Conservation (phyloP, 257 asterid species). For the Forsythia viridissima region DNA sequence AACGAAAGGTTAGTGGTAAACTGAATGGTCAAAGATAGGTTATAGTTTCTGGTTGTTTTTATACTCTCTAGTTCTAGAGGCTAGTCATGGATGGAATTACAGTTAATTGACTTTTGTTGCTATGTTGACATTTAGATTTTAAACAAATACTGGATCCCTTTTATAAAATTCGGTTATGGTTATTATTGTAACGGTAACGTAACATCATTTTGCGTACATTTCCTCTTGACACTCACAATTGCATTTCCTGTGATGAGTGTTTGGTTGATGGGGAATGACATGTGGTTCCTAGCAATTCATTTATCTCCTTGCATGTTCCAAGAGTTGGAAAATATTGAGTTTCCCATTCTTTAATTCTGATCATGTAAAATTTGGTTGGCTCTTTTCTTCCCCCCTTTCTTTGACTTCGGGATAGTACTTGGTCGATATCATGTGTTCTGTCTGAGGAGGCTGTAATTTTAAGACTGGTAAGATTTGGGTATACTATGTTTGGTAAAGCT, state of each 20-base stretch:
- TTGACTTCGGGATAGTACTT: too few species aligned
- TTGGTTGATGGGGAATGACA: neutral
- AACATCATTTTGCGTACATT: neutral
- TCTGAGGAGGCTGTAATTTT: too few species aligned
- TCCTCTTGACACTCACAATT: neutral
- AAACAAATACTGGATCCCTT: conserved; percentile 6
- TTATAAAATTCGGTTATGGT: neutral
- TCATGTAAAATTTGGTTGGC: too few species aligned
- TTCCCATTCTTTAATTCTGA: neutral
- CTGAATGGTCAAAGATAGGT: conserved; percentile 48
- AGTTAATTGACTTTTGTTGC: neutral
- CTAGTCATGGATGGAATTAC: conserved; percentile 3
- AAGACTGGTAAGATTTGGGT: too few species aligned
- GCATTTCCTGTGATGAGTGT: neutral
- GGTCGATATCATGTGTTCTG: too few species aligned
- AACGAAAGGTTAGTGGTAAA: conserved; percentile 75
- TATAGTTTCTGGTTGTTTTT: conserved; percentile 23
- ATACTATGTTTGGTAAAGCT: too few species aligned
- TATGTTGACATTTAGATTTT: neutral
- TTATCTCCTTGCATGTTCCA: neutral
- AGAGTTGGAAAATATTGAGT: too few species aligned
- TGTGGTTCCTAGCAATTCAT: neutral
- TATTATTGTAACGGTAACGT: neutral
- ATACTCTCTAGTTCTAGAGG: conserved; percentile 10
- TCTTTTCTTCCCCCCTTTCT: too few species aligned